Base-by-base conservation (phyloP, 1,284 basidiomycete species). In the Hymenochaete sp. region DNA sequence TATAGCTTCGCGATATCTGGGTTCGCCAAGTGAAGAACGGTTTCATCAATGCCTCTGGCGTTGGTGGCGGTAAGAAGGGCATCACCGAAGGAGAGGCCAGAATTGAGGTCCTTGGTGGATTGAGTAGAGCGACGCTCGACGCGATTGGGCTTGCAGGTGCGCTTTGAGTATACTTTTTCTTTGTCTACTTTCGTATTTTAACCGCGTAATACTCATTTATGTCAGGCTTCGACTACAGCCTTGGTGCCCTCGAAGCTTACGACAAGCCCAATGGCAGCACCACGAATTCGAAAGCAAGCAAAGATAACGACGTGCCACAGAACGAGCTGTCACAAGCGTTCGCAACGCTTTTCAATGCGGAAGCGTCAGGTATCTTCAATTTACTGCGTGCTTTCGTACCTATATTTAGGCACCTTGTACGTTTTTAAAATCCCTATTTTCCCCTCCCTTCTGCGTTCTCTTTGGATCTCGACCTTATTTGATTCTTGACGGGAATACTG, bases 141-240 rank as follows among this genome's bases (percentile, higher is more conserved):
- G 67, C 83, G 19, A 84, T 87, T 45, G 81, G 81, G 7, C 62
- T 75, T 10, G 77, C 82, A 21, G 81, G 80, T 71, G 49, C 10
- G 54, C 48, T 14, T 14, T 21, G 21, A 9, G 11, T 42, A 26
- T 42, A 35, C 27, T 10, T 22, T 22, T 44, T 49, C 7, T 14
- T 19, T 2, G 32, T 28, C 7, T 19, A 19, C 10, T 5, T 8
- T n/a, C 32, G 4, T 33, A n/a, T 21, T 8, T 14, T 45, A 21
- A 27, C 28, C 24, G 18, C 38, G 32, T 38, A 39, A 38, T 9
- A 36, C 41, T 11, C 26, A 18, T 29, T 19, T 6, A 6, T 19
- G 16, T 7, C 33, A 35, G 32, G 32, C 32, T 87, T 87, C 57
- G 72, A 75, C 55, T 84, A 85, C 55, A 59, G 74, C 10, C 83